Evolutionary conservation across 1,139 yeast species (phyloP), one percentile per base, ranked within the genome.

Genomic region (Geotrichum bryndzae): DNA sequence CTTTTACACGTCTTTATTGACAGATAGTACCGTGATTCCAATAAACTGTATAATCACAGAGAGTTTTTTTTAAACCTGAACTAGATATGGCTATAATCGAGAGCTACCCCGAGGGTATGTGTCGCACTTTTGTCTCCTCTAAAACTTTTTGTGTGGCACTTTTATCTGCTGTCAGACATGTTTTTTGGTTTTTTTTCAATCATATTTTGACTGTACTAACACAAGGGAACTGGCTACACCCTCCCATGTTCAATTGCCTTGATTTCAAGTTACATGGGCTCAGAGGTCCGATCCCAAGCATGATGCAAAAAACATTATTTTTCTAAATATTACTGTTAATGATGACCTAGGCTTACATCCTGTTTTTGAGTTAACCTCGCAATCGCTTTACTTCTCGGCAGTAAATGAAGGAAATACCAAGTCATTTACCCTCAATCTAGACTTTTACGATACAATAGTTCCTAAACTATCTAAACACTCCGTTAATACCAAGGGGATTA

Each of bases 271-370:
- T 58, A 80, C 83, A 73, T 94, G 99, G 99, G 98, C 99, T 27
- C 99, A 94, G 79, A 89, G 99, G 77, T 90, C 97, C 58, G 84
- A 81, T 72, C 86, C 81, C 23, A 77, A 80, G 5, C 96, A 86
- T 48, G 82, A 83, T 18, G 79, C 84, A 52, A 91, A 88, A 76
- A 94, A 94, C 75, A 73, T 90, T 53, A 71, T 94, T 57, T 88
- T 82, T 73, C 76, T 94, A 64, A 91, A 96, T 0, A 82, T 94
- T 66, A 82, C 83, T 64, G 84, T 90, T 10, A 25, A 27, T 46
- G 82, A 85, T 53, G 96, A 92, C 73, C 84, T 94, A 53, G 80
- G 22, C 22, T 23, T 77, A 62, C 77, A 85, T 65, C 83, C 87
- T 56, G 80, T 85, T 65, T 77, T 90, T 63, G 84, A 85, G 60